Conservation (phyloP, 108 stramenopile species). For the Nitzschia sp. region DNA sequence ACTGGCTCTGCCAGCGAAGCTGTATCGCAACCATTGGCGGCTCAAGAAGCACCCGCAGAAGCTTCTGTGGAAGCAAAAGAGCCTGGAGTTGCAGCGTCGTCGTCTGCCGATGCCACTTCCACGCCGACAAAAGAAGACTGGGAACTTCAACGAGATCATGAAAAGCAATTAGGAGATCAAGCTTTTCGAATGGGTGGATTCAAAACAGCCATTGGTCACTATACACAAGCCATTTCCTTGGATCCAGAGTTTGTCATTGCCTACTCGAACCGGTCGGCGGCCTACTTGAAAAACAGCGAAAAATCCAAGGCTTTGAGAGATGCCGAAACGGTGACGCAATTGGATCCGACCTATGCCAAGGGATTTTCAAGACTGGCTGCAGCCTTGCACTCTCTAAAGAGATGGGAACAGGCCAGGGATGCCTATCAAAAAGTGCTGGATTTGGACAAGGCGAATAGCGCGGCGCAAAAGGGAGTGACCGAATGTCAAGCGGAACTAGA, state of each 20-base stretch:
- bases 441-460: slow-evolving; percentile 54
- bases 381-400: slow-evolving; percentile 67
- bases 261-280: slow-evolving; percentile 80
- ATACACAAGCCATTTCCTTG: slow-evolving; percentile 65
- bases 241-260: slow-evolving; percentile 66
- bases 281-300: slow-evolving; percentile 73
- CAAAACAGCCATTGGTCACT: slow-evolving; percentile 62
- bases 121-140: slow-evolving; percentile 63
- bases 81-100: not conserved
- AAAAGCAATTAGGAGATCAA: slow-evolving; percentile 62
- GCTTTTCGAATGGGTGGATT: slow-evolving; percentile 70
- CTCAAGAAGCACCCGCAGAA: not conserved
- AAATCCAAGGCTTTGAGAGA: slow-evolving; percentile 78
- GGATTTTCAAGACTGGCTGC: slow-evolving; percentile 79
- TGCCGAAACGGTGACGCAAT: slow-evolving; percentile 61
- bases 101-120: not conserved
- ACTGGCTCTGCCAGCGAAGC: too few relatives aligned
- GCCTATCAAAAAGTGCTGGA: slow-evolving; percentile 60
- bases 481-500: slow-evolving; percentile 54
- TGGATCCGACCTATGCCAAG: slow-evolving; percentile 56
- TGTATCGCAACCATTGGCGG: not conserved
- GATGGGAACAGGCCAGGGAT: slow-evolving; percentile 61
- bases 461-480: slow-evolving; percentile 67
- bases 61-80: not conserved
- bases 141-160: slow-evolving; percentile 74